Evolutionary conservation across 768 basidiomycete genomes (phyloP), one percentile per base, ranked within the genome.

Genomic region (Suillus subalutaceus): DNA sequence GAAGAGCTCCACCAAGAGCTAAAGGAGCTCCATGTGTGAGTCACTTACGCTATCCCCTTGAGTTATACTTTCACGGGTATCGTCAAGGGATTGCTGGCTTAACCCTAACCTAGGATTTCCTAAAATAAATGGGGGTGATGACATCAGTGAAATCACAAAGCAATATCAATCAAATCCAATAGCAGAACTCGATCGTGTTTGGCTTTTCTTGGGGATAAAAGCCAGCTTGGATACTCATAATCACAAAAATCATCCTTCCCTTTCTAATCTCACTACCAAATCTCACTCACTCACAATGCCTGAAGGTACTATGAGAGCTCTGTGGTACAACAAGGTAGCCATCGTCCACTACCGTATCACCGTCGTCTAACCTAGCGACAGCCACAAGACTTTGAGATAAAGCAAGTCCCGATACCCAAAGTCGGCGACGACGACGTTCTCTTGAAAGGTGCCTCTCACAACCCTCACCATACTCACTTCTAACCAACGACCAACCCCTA

Each of bases 381-480:
- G 89, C 87, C 91, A 63, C 79, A 80, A 71, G 76, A 91, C 60
- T 93, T 92, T 70, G 85, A 86, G 64, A 82, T 92, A 65, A 87
- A 82, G 70, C 78, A 87, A 46, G 90, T 92, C 9, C 88, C 89
- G 6, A 85, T 92, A 64, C 91, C 91, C 8, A 66, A 84, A 65
- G 80, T 86, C 66, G 83, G 83, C 41, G 88, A 90, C 67, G 85
- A 91, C 63, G 92, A 93, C 35, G 85, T 93, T 59, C 83, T 93
- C 62, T 80, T 93, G 69, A 92, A 93, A 83, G 90, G 90, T 87
- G 60, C 38, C 4, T 1, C 13, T 40, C 7, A 23, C 57, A 23
- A 3, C 4, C 23, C 15, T 38, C 3, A 40, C n/a, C 6, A 58
- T 37, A 38, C 5, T 61, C 37, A 57, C 55, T 59, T 10, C 40